These are phyloP conservation scores for Carex cristatella DNA, from an alignment of 176 grass and related monocot species.

Conservation along the genomic window DNA sequence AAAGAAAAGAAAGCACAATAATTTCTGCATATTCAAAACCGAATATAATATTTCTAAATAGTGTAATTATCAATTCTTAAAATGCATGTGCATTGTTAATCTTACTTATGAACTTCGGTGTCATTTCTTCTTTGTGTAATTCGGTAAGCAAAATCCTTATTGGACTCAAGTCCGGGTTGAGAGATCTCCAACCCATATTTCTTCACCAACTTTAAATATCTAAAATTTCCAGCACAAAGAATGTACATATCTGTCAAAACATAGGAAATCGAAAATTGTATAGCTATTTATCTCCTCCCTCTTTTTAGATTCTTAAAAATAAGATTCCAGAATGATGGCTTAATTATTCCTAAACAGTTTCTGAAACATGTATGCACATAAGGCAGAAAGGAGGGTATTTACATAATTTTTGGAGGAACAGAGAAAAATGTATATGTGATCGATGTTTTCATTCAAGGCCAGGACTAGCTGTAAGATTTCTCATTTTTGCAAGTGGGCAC, in stretches of 20 bases:
- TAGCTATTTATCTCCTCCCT: not conserved
- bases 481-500: not conserved
- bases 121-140: slow-evolving; percentile 30
- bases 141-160: slow-evolving; percentile 27
- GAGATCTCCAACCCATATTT: slow-evolving; percentile 48
- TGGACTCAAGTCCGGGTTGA: slow-evolving; percentile 33
- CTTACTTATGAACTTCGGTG: slow-evolving; percentile 40
- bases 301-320: not conserved
- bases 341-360: not conserved
- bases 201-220: slow-evolving; percentile 43
- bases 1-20: not conserved
- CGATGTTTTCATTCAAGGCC: not conserved
- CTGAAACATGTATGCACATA: not conserved
- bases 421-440: not conserved
- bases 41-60: not conserved
- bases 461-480: not conserved
- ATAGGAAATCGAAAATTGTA: not conserved
- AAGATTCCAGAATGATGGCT: not conserved
- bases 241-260: not conserved
- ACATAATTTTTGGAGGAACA: not conserved
- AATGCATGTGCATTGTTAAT: not conserved
- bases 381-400: not conserved
- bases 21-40: not conserved
- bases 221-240: not conserved
- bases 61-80: not conserved